A percentile compares a stretch with the other conserved stretches of the same genome.
Conservation (phyloP, 306 rosid genomes). For the Cicer pinnatifidum region DNA sequence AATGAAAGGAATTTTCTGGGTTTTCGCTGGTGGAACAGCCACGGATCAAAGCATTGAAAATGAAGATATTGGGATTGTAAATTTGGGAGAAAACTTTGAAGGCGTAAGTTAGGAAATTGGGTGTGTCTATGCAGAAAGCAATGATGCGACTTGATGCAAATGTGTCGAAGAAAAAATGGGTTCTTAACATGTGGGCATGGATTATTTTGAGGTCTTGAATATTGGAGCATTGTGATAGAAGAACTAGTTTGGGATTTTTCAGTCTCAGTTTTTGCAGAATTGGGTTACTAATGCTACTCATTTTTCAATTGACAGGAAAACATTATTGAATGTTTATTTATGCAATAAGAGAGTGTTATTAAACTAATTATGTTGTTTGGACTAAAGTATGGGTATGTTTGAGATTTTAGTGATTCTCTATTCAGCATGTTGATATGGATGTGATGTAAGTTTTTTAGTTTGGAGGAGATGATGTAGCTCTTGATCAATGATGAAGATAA, state of each 20-base stretch:
- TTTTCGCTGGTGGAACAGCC: slow-evolving; percentile 44
- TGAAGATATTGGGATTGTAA: slow-evolving; percentile 50
- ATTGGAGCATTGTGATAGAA: slow-evolving; percentile 48
- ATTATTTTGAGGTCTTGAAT: slow-evolving; percentile 48
- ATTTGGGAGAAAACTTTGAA: slow-evolving; percentile 48
- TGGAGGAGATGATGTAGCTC: too few relatives aligned
- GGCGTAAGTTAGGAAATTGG: slow-evolving; percentile 47
- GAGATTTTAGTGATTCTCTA: too few relatives aligned
- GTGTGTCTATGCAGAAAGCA: slow-evolving; percentile 45
- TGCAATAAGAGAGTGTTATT: too few relatives aligned
- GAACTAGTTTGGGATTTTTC: slow-evolving; percentile 50
- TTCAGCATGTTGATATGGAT: too few relatives aligned
- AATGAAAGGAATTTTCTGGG: slow-evolving; percentile 46
- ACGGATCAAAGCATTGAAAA: slow-evolving; percentile 51
- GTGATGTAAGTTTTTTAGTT: too few relatives aligned
- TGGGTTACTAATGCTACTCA: slow-evolving; percentile 34
- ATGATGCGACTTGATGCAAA: slow-evolving; percentile 51
- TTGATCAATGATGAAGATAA: too few relatives aligned
- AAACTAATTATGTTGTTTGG: too few relatives aligned
- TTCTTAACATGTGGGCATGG: slow-evolving; percentile 54
- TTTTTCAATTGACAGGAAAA: not conserved
- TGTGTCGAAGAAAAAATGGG: slow-evolving; percentile 47
- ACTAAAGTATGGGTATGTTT: too few relatives aligned
- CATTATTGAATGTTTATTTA: not conserved
- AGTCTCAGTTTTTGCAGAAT: slow-evolving; percentile 44